Conservation (phyloP, 768 basidiomycete genomes). For the Xerocomellus chrysenteron region DNA sequence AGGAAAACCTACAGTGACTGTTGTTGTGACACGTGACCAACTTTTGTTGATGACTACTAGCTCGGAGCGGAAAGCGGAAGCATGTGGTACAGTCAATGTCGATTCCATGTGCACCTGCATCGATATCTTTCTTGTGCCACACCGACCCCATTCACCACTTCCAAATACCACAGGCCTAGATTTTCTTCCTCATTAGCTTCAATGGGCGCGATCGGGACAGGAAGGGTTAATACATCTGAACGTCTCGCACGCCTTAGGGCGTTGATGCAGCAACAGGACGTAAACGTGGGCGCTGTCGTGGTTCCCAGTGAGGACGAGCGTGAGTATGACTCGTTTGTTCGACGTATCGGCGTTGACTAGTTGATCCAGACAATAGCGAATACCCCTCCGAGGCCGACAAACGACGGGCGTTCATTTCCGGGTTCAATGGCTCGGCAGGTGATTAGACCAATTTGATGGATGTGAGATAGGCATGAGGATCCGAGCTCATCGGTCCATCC, state of each 20-base stretch:
- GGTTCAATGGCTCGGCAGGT: conserved; percentile 95
- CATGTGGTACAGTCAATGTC: conserved; percentile 27
- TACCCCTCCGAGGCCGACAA: conserved; percentile 84
- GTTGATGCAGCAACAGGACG: conserved; percentile 60
- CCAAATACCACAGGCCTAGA: conserved; percentile 1
- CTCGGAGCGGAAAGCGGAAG: conserved; percentile 24
- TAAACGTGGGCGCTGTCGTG: conserved; percentile 68
- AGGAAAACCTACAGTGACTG: not conserved
- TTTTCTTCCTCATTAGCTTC: conserved; percentile 16
- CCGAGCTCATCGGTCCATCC: conserved; percentile 4
- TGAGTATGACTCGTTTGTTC: conserved; percentile 36
- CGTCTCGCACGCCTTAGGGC: conserved; percentile 63
- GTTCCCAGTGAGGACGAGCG: conserved; percentile 94
- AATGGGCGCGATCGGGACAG: conserved; percentile 39
- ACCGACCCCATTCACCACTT: not conserved
- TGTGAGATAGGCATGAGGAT: not conserved
- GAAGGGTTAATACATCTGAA: conserved; percentile 59
- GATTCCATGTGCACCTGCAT: conserved; percentile 15
- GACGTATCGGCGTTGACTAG: not conserved
- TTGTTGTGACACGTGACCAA: conserved; percentile 4
- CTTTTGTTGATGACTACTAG: not conserved
- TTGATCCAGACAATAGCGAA: conserved; percentile 76
- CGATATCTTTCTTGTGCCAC: conserved; percentile 24
- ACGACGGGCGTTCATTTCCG: conserved; percentile 84
- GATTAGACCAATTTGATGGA: conserved; percentile 12